phyloP scores from a whole-genome alignment of 306 rosid species.

The Citrullus colocynthis region DNA sequence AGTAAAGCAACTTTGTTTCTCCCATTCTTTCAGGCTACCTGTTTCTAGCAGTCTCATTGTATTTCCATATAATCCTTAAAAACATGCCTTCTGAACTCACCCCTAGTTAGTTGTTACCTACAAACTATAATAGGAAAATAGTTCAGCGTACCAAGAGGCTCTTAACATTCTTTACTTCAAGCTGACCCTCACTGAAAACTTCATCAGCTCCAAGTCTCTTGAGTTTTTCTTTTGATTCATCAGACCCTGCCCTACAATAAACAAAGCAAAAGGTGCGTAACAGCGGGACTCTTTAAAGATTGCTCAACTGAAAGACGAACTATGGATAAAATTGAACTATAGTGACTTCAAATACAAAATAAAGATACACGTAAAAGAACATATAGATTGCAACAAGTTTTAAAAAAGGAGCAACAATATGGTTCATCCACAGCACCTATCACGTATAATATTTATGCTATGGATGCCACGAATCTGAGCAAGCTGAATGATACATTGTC shows the following conservation, averaged over 20 bases:
- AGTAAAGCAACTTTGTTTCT: neutral
- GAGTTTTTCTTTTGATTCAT: slow-evolving; percentile 68
- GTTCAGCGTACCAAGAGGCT: slow-evolving; percentile 55
- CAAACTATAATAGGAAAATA: neutral
- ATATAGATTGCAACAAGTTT: neutral
- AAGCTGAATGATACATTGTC: slow-evolving; percentile 90
- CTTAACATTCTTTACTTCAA: slow-evolving; percentile 81
- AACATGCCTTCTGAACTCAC: neutral
- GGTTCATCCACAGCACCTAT: slow-evolving; percentile 43
- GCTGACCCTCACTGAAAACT: slow-evolving; percentile 66
- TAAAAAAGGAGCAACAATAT: neutral
- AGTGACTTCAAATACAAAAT: neutral
- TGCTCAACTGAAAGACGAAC: neutral
- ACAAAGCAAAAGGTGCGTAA: neutral
- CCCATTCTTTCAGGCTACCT: neutral
- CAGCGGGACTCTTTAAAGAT: neutral
- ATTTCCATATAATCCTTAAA: neutral
- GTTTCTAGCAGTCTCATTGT: neutral
- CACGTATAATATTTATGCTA: slow-evolving; percentile 61
- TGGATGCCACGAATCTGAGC: slow-evolving; percentile 58
- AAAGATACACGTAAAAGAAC: neutral
- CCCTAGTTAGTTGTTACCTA: neutral
- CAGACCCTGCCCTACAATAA: slow-evolving; percentile 50
- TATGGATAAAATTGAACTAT: neutral
- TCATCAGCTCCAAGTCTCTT: slow-evolving; percentile 69